phyloP scores from a whole-genome alignment of 192 early-diverging fungal species.

The Powellomyces hirtus region DNA sequence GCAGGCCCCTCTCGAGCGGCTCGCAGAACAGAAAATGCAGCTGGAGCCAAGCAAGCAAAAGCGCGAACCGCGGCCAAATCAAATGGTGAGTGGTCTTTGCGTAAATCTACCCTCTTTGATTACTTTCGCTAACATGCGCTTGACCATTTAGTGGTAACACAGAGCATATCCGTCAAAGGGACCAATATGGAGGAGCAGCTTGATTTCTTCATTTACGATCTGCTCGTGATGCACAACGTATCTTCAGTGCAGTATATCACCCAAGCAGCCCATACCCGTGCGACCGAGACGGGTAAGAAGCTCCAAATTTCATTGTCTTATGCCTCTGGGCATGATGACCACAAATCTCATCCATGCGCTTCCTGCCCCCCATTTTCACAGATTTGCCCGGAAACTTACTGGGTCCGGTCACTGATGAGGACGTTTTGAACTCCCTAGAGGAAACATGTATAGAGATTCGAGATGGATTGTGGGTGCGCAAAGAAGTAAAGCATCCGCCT shows the following conservation, averaged over 20 bases:
- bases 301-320: too few species aligned
- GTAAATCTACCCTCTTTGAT: not conserved
- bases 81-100: not conserved
- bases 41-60: not conserved
- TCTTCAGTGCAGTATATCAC: constrained; percentile 8
- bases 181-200: constrained; percentile 18
- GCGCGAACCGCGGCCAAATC: not conserved
- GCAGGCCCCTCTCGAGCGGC: not conserved
- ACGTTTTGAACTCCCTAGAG: not conserved
- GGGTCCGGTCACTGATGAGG: not conserved
- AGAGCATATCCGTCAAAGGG: not conserved
- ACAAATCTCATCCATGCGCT: not conserved
- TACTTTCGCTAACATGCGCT: not conserved
- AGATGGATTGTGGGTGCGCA: not conserved
- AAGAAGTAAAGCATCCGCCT: not conserved
- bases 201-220: not conserved
- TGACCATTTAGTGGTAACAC: not conserved
- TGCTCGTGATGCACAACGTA: constrained; percentile 6
- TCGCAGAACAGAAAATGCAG: not conserved
- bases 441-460: constrained; percentile 4
- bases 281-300: constrained; percentile 7
- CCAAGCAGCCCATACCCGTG: constrained; percentile 2
- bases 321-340: too few species aligned
- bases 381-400: constrained; percentile 5
- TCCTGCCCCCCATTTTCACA: too few species aligned